Conservation (phyloP, 164 flowering plant genomes). For the Warburgia ugandensis region DNA sequence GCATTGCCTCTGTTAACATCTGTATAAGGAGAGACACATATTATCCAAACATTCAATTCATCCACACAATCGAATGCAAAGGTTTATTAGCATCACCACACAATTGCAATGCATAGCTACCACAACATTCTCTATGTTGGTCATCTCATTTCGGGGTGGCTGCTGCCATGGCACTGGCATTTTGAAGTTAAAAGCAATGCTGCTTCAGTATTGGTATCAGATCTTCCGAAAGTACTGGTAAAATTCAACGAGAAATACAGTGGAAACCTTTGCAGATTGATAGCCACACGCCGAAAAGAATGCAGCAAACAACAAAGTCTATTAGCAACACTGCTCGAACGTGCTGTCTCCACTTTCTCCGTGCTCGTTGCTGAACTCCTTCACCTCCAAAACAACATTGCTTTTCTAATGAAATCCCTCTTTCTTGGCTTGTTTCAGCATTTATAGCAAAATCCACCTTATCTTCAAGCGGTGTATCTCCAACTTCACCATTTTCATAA, state of each 20-base stretch:
- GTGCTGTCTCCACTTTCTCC: slow-evolving; percentile 56
- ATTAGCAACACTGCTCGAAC: slow-evolving; percentile 53
- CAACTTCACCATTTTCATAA: background rate
- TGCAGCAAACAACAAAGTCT: slow-evolving; percentile 54
- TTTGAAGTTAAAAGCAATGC: too few species aligned
- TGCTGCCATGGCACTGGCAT: too few species aligned
- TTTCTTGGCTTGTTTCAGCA: slow-evolving; percentile 3
- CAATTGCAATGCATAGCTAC: background rate
- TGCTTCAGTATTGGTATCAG: too few species aligned
- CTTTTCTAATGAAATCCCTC: slow-evolving; percentile 22
- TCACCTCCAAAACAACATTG: slow-evolving; percentile 36
- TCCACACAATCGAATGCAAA: background rate
- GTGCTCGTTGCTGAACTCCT: slow-evolving; percentile 26
- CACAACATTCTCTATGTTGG: too few species aligned
- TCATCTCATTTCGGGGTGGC: too few species aligned
- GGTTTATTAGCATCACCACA: too few species aligned
- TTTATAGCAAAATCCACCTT: background rate
- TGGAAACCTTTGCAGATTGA: slow-evolving; percentile 43
- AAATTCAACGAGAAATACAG: slow-evolving; percentile 30
- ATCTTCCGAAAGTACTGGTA: background rate
- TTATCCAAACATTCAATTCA: too few species aligned
- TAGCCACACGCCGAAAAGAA: slow-evolving; percentile 59
- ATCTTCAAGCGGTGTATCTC: background rate
- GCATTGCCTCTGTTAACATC: background rate
- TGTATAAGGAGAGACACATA: background rate